Evolutionary conservation across 2,329 filamentous ascomycete species (phyloP).

Genomic region (Elsinoe necatrix): DNA sequence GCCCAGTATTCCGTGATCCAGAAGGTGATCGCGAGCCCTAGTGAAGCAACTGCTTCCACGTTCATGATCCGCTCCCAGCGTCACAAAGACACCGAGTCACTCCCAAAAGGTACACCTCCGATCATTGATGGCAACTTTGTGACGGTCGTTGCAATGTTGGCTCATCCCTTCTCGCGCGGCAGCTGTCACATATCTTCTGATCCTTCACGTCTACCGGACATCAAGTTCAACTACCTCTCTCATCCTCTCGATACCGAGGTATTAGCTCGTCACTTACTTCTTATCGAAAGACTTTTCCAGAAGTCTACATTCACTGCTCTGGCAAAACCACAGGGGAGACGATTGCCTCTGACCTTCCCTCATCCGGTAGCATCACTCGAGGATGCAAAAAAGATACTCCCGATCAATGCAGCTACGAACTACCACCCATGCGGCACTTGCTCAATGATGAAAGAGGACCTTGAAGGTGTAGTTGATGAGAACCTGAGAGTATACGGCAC

Average conservation of each 20-base stretch:
- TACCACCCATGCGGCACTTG: slow-evolving; percentile 29
- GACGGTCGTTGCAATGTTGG: slow-evolving; percentile 20
- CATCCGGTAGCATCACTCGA: slow-evolving; percentile 17
- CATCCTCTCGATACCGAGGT: slow-evolving; percentile 27
- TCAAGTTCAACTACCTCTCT: slow-evolving; percentile 25
- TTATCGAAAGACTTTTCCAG: slow-evolving; percentile 35
- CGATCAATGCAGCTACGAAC: slow-evolving; percentile 20
- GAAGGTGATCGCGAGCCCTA: slow-evolving; percentile 17
- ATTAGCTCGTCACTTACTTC: slow-evolving; percentile 22
- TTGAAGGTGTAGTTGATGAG: slow-evolving; percentile 22
- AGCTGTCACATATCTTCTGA: slow-evolving; percentile 23
- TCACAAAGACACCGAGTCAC: neutral
- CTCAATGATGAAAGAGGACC: slow-evolving; percentile 25
- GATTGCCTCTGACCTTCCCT: slow-evolving; percentile 16
- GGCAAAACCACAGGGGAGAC: slow-evolving; percentile 20
- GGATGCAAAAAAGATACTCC: slow-evolving; percentile 20
- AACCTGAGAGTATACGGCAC: slow-evolving; percentile 21
- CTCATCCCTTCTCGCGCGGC: slow-evolving; percentile 25
- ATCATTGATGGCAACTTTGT: slow-evolving; percentile 21
- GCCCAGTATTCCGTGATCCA: slow-evolving; percentile 19
- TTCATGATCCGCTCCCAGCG: slow-evolving; percentile 18
- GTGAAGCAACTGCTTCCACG: slow-evolving; percentile 21
- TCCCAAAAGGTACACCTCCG: slow-evolving; percentile 1
- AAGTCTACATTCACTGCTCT: slow-evolving; percentile 31
- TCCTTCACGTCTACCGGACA: slow-evolving; percentile 19